Evolutionary conservation across 1,139 yeast species (phyloP), one percentile per base, ranked within the genome.

Genomic region (Magnusiomyces ingens): DNA sequence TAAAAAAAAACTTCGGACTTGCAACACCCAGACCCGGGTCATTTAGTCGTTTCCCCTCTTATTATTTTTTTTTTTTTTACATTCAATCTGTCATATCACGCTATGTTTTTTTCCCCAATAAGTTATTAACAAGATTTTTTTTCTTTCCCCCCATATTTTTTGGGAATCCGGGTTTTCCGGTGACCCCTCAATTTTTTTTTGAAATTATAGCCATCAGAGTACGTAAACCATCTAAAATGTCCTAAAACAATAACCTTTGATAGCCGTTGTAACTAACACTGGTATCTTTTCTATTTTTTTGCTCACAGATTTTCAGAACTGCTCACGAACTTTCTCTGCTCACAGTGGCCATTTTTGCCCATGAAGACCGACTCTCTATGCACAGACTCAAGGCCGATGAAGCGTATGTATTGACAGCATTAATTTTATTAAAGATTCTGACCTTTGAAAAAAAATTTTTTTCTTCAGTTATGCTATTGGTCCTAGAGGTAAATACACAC

Each of bases 301-400:
- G 18, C n/a, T 46, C 53, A 78, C 49, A 62, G 65, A 82, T 93
- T 69, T 94, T 93, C 74, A 81, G 99, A 74, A 85, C 98, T 38
- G 99, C 99, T 57, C 99, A 94, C 74, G 99, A 94, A 71, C 78
- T 93, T 67, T 86, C 96, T 45, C 89, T 94, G 96, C 91, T 87
- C 67, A 93, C 99, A 0, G 98, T 93, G 52, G 99, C 99, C 50
- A 85, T 94, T 66, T 94, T 90, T 70, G 91, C 98, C 48, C 95
- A 91, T 70, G 98, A 93, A 72, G 99, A 93, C 71, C 77, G 96
- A 61, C 76, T 94, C 65, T 86, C 96, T 26, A 89, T 90, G 91
- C 99, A 93, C 74, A 79, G 98, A 66, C 77, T 90, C 66, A 70
- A 69, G 68, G 73, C 73, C 54, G 73, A 69, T 58, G 73, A 69